phyloP scores from a whole-genome alignment of 345 rosid genomes.

The Sisymbrium irio region DNA sequence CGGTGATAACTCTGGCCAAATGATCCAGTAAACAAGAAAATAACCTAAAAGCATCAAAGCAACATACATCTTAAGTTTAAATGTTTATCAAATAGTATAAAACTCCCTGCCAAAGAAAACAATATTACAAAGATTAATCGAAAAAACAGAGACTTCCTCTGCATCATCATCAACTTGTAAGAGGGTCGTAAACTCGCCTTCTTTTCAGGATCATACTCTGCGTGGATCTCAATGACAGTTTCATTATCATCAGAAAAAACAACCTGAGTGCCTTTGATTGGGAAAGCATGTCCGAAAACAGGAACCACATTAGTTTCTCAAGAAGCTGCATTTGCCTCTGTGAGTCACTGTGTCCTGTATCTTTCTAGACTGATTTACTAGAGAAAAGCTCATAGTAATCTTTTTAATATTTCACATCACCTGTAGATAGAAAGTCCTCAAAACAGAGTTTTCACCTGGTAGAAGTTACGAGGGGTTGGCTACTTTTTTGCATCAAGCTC shows the following conservation, averaged over 20 bases:
- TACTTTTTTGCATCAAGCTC: constrained; percentile 46
- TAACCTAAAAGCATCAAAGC: neutral
- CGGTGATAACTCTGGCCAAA: neutral
- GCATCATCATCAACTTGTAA: too few relatives aligned
- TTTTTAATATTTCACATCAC: neutral
- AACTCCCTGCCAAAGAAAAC: neutral
- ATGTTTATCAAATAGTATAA: neutral
- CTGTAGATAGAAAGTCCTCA: neutral
- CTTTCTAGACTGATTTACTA: neutral
- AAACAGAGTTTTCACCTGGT: neutral
- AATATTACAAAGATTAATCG: too few relatives aligned
- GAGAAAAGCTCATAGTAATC: neutral
- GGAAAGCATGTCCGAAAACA: neutral
- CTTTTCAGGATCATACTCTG: constrained; percentile 70
- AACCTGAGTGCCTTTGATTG: neutral
- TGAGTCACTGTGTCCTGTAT: too few relatives aligned
- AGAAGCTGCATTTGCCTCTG: neutral
- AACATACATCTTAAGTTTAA: neutral
- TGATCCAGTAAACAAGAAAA: neutral
- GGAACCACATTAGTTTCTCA: neutral
- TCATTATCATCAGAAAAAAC: constrained; percentile 42
- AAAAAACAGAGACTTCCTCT: too few relatives aligned
- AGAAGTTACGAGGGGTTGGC: neutral
- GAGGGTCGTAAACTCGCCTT: constrained; percentile 18
- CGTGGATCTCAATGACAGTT: constrained; percentile 55